Evolutionary conservation across 2,329 filamentous ascomycete species (phyloP).

Genomic region (Amauroascus niger): DNA sequence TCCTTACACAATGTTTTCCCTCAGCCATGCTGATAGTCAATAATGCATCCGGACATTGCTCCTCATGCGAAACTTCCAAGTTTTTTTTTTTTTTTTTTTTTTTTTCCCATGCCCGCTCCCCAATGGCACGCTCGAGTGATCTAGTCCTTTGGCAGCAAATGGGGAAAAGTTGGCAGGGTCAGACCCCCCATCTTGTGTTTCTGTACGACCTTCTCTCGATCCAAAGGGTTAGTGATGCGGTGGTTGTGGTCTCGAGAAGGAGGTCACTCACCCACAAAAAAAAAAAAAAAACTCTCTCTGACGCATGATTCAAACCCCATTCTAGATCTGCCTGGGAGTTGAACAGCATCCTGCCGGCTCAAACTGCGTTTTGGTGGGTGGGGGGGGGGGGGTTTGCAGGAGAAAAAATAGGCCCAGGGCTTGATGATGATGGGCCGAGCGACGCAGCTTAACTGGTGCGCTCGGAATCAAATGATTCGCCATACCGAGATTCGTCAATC

Average conservation of each 20-base stretch:
- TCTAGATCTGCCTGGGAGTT: neutral
- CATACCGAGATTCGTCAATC: conserved; percentile 7
- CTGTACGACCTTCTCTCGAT: neutral
- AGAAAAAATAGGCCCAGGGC: no score
- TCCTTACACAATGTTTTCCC: no score
- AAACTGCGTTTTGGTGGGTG: neutral
- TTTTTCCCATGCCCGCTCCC: neutral
- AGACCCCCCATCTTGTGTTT: neutral
- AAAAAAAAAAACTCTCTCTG: neutral
- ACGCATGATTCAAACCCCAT: neutral
- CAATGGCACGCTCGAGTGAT: neutral
- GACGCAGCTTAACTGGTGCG: no score
- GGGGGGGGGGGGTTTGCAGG: no score
- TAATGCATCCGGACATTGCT: no score
- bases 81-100: neutral
- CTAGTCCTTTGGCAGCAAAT: neutral
- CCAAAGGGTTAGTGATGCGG: neutral
- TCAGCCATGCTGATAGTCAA: neutral
- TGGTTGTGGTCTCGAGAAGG: neutral
- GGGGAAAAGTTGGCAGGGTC: neutral
- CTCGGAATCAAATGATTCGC: conserved; percentile 4
- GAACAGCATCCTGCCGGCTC: neutral
- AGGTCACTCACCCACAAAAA: no score
- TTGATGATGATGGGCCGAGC: no score
- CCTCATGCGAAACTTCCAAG: neutral